A percentile compares a stretch with the other conserved stretches of the same genome.
Evolutionary conservation across 2,329 filamentous ascomycete species (phyloP).

Genomic region (Aspergillus melleus): DNA sequence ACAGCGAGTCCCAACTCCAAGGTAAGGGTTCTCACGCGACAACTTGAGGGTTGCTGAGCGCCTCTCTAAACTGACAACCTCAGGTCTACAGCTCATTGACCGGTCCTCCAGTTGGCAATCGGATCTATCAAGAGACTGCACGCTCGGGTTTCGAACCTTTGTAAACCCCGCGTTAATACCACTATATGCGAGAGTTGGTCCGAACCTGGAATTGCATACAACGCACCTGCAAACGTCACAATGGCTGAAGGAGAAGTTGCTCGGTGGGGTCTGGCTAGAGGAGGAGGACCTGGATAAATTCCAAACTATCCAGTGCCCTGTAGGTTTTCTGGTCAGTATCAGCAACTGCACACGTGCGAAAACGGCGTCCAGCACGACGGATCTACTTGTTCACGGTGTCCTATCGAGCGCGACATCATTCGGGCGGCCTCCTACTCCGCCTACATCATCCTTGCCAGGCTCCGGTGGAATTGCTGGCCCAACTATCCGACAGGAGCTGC

Average conservation of each 20-base stretch:
- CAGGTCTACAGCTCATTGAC: conserved; percentile 38
- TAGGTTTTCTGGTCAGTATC: conserved; percentile 38
- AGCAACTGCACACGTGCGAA: conserved; percentile 21
- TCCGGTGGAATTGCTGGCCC: conserved; percentile 12
- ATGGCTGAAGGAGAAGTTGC: conserved; percentile 42
- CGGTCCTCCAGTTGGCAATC: conserved; percentile 33
- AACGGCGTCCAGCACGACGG: conserved; percentile 27
- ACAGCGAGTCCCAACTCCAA: conserved; percentile 29
- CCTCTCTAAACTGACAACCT: neutral
- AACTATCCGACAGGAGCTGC: conserved; percentile 29
- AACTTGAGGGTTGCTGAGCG: neutral
- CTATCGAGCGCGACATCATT: conserved; percentile 31
- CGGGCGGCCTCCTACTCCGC: conserved; percentile 36
- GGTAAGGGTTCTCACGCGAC: conserved; percentile 24
- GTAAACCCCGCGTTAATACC: conserved; percentile 44
- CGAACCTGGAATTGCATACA: conserved; percentile 42
- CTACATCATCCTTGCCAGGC: conserved; percentile 33
- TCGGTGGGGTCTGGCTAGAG: conserved; percentile 35
- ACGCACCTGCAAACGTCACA: conserved; percentile 30
- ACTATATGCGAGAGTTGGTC: conserved; percentile 41
- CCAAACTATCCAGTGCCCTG: conserved; percentile 38
- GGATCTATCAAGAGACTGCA: conserved; percentile 34
- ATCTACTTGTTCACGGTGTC: conserved; percentile 42
- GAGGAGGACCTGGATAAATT: conserved; percentile 31
- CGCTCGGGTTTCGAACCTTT: conserved; percentile 34